Base-by-base conservation (phyloP, 2,329 filamentous ascomycete genomes). In the Penicillium decumbens region DNA sequence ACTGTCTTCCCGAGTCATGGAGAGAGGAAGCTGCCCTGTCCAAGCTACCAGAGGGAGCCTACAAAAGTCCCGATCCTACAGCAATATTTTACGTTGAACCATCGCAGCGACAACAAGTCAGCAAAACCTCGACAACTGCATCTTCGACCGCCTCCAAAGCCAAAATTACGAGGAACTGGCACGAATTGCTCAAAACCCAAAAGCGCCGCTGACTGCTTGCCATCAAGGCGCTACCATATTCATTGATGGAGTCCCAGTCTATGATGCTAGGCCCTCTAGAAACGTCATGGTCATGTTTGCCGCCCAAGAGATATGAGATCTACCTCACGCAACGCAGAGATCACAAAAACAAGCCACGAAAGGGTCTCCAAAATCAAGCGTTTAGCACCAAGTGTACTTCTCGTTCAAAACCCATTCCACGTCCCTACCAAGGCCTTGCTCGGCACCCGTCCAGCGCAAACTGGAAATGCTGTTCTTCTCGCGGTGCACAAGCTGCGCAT, bases 301-400 rank as follows among this genome's bases (percentile, higher is more conserved):
- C 53, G 43, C 56, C 52, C 54, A 53, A 50, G 24, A 41, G 43
- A 12, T 54, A 43, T 45, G 47, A 50, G 38, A 39, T 41, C 30
- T 20, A 38, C 29, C 30, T 30, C 6, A 12, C 32, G 28, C n/a
- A 28, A 18, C 15, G 9, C 28, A 28, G 15, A 10, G 32, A 37
- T 18, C 37, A 25, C 23, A 33, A 41, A n/a, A 12, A 10, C 18
- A 40, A 33, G 41, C 33, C 33, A 47, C 45, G 39, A 55, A 49
- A 49, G 8, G 23, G 47, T 41, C 37, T n/a, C 32, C 20, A 18
- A 41, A 35, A 25, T 20, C 23, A 13, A 32, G 41, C 23, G 18
- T 41, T 69, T 61, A 77, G 53, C 74, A 77, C 75, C 75, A 77
- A 41, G 67, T 69, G 55, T 74, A 77, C 59, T 75, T 76, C 64